Evolutionary conservation across 2,329 filamentous ascomycete genomes (phyloP), one percentile per base, ranked within the genome.

Genomic region (Diaporthe aspalathi): DNA sequence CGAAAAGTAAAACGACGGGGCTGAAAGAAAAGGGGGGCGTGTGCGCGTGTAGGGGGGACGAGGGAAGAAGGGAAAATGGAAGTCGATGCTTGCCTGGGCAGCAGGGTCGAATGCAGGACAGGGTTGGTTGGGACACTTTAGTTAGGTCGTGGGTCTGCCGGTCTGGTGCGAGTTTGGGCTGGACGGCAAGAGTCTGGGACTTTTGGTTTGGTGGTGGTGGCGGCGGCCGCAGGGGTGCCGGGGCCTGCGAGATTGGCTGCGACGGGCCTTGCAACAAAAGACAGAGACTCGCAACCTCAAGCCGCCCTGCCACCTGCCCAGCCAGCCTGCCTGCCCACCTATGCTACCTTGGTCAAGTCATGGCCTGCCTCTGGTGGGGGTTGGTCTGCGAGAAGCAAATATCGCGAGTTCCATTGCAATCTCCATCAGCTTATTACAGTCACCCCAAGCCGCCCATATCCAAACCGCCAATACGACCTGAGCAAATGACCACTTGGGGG

Each of bases 241-340:
- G 60, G 60, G 60, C 20, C 60, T 50, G 60, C 45, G 60, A 65
- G 60, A 65, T 65, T 65, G 60, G 29, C 60, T 65, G 60, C 45
- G 60, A 65, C 45, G 43, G 45, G 60, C 60, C 32, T n/a, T 49
- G 60, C 45, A 50, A 49, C 43, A 50, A 49, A 49, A 65, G 45
- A 29, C 56, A 29, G 38, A 60, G 29, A n/a, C n/a, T 45, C 56
- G 52, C 52, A 35, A 35, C 27, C 20, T 54, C 52, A 24, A 53
- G 35, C 35, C 32, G 32, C 32, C 32, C 9, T 38, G 35, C 11
- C 35, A 7, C 35, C 35, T 38, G 35, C 11, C 9, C 5, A 38
- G 43, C 43, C 43, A 45, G 43, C 12, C 47, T 49, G n/a, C n/a
- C 47, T 12, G n/a, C 6, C 47, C 12, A 11, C 11, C 47, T 9